Conservation (phyloP, 2,329 filamentous ascomycete species). For the Diaporthe vexans region DNA sequence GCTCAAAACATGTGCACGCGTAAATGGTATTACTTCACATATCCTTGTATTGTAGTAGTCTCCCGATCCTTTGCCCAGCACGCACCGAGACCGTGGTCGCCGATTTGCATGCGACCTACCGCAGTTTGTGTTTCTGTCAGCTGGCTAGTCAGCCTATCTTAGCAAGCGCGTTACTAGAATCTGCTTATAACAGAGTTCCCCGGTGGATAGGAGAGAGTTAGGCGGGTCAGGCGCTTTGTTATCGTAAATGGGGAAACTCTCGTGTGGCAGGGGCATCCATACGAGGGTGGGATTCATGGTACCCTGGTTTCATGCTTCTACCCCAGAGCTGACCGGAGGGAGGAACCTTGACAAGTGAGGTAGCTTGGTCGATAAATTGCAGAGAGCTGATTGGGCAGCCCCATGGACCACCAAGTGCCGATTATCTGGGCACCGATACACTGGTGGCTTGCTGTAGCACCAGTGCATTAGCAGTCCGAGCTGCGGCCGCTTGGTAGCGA, state of each 20-base stretch:
- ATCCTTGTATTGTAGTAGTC: neutral
- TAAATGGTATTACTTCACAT: too few species aligned
- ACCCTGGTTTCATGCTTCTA: neutral
- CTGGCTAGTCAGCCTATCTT: neutral
- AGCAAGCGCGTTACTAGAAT: neutral
- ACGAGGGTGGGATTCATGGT: neutral
- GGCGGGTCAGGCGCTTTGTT: neutral
- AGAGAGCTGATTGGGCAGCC: neutral
- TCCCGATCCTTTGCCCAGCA: neutral
- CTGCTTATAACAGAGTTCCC: neutral
- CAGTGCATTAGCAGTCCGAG: neutral
- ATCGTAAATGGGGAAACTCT: conserved; percentile 31
- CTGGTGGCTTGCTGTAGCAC: neutral
- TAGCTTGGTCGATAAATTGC: neutral
- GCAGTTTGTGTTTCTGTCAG: too few species aligned
- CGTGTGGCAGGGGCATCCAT: neutral
- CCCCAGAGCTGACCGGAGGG: neutral
- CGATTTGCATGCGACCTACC: too few species aligned
- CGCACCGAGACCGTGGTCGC: neutral
- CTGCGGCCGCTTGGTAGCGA: neutral
- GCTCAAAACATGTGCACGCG: too few species aligned
- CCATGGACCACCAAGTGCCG: neutral
- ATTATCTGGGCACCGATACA: neutral
- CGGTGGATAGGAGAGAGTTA: neutral
- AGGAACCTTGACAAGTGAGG: neutral